Conservation (phyloP, 257 asterid genomes). For the Nicotiana otophora region DNA sequence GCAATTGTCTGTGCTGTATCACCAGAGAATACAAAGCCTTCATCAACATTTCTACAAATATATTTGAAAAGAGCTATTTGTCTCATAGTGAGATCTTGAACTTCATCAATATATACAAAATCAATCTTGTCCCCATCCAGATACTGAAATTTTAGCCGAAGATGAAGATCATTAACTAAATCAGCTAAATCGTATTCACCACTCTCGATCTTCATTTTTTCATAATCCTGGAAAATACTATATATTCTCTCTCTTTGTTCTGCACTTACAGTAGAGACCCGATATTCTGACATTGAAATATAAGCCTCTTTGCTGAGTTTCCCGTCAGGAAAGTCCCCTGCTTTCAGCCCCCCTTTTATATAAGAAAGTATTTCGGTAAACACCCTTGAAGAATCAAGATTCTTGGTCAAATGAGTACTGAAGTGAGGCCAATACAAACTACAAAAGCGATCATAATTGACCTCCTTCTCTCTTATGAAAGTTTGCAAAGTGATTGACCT, state of each 20-base stretch:
- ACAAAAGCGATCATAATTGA: slow-evolving; percentile 44
- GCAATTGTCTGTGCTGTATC: slow-evolving; percentile 76
- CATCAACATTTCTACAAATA: slow-evolving; percentile 50
- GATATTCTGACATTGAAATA: slow-evolving; percentile 29
- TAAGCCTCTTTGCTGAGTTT: slow-evolving; percentile 38
- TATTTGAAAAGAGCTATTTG: slow-evolving; percentile 53
- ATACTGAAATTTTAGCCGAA: slow-evolving; percentile 29
- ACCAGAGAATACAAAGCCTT: slow-evolving; percentile 60
- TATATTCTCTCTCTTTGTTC: slow-evolving; percentile 35
- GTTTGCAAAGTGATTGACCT: slow-evolving; percentile 41
- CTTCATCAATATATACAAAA: slow-evolving; percentile 69
- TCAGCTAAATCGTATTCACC: slow-evolving; percentile 64
- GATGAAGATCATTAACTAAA: slow-evolving; percentile 52
- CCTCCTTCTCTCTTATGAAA: slow-evolving; percentile 48
- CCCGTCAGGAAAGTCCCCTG: slow-evolving; percentile 23
- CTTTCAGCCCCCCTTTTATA: slow-evolving; percentile 51
- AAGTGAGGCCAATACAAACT: slow-evolving; percentile 61
- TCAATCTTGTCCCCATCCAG: slow-evolving; percentile 56
- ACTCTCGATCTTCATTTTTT: slow-evolving; percentile 47
- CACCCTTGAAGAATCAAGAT: slow-evolving; percentile 48
- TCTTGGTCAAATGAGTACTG: slow-evolving; percentile 29
- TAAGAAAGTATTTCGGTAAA: slow-evolving; percentile 60
- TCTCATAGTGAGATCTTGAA: slow-evolving; percentile 59
- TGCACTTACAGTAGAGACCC: slow-evolving; percentile 39
- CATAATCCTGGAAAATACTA: slow-evolving; percentile 49